These are phyloP conservation scores for Dactylellina parvicollis DNA, from an alignment of 2,329 filamentous ascomycete species.

Conservation along the genomic window DNA sequence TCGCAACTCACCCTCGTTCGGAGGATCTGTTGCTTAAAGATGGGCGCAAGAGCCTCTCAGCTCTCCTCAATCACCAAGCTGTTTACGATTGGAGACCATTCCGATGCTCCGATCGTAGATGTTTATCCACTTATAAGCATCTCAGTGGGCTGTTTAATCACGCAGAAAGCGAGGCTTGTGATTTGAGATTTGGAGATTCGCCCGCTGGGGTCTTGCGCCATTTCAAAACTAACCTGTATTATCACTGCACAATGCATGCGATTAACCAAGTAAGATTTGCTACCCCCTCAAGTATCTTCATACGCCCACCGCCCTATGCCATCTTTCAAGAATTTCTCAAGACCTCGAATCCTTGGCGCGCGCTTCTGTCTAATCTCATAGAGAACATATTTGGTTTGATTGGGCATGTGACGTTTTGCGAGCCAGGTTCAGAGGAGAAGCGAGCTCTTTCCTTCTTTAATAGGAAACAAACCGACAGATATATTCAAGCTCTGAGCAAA, in stretches of 20 bases:
- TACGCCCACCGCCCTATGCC: conserved; percentile 7
- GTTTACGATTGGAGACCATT: conserved; percentile 1
- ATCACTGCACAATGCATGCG: conserved; percentile 6
- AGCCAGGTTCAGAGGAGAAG: not conserved
- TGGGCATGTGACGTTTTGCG: not conserved
- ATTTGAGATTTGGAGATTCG: not conserved
- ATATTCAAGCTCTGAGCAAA: not conserved
- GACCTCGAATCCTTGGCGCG: not conserved
- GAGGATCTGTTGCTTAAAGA: conserved; percentile 12
- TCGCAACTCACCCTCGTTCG: conserved; percentile 15
- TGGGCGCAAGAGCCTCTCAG: conserved; percentile 11
- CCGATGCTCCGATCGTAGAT: not conserved
- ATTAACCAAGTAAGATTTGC: not conserved
- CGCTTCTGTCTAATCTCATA: not conserved
- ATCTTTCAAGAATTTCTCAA: not conserved
- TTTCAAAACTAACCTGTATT: conserved; percentile 11
- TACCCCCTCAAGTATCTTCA: not conserved
- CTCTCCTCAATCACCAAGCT: conserved; percentile 12
- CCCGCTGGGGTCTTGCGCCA: not conserved
- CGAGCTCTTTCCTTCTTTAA: not conserved
- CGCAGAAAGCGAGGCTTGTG: not conserved
- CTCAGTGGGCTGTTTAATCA: conserved; percentile 24
- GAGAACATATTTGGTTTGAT: not conserved
- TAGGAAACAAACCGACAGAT: not conserved
- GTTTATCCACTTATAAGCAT: not conserved